Evolutionary conservation across 1,139 yeast species (phyloP).

Genomic region (Zygoascus sp.): DNA sequence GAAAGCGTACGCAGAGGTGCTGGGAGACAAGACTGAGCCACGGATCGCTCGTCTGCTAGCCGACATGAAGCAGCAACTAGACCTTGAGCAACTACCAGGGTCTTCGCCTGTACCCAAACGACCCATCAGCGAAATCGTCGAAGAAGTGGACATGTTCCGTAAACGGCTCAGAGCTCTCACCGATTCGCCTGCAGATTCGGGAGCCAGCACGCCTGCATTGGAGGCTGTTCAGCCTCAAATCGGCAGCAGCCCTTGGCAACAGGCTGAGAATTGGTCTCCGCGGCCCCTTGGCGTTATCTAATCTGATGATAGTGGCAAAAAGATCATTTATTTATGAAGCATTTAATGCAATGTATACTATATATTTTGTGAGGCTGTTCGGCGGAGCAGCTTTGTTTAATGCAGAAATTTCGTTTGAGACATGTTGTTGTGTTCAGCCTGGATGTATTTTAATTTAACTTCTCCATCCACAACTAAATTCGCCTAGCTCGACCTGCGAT

Average conservation of each 20-base stretch:
- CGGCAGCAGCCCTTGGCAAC: constrained; percentile 14
- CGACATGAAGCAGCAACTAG: constrained; percentile 9
- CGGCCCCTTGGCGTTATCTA: constrained; percentile 27
- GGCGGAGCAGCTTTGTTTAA: too few species aligned
- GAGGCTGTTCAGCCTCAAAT: background rate
- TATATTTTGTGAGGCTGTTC: background rate
- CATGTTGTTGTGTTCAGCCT: too few species aligned
- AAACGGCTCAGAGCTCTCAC: constrained; percentile 16
- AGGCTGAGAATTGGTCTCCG: constrained; percentile 23
- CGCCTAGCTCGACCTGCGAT: too few species aligned
- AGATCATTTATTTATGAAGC: background rate
- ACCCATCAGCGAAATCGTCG: constrained; percentile 9
- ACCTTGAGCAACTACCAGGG: background rate
- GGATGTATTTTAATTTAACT: too few species aligned
- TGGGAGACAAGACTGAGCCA: background rate
- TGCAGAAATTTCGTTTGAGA: too few species aligned
- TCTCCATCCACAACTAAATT: too few species aligned
- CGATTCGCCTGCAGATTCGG: background rate
- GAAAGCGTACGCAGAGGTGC: constrained; percentile 4
- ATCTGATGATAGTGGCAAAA: too few species aligned
- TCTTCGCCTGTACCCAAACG: background rate
- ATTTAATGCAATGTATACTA: background rate
- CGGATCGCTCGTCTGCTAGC: constrained; percentile 3
- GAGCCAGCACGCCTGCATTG: background rate
- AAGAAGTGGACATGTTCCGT: constrained; percentile 17